Evolutionary conservation across 2,329 filamentous ascomycete species (phyloP).

Genomic region (Davidsoniella virescens): DNA sequence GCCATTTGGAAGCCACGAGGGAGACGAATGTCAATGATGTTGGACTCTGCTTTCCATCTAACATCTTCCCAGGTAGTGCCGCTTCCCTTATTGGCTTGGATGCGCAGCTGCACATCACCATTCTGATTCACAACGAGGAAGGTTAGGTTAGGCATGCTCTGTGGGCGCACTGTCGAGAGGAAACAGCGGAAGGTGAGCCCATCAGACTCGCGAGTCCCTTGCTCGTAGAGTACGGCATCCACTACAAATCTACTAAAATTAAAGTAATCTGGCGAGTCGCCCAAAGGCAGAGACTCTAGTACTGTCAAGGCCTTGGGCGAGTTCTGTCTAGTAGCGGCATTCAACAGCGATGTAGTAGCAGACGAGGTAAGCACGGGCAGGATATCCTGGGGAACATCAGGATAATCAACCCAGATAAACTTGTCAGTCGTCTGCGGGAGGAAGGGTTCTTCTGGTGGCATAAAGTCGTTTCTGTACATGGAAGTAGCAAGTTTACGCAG

Average conservation of each 20-base stretch:
- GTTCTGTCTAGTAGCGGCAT: slow-evolving; percentile 29
- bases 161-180: slow-evolving; percentile 56
- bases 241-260: slow-evolving; percentile 66
- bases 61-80: slow-evolving; percentile 71
- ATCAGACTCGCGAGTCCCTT: slow-evolving; percentile 46
- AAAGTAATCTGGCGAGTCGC: slow-evolving; percentile 59
- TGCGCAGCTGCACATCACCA: slow-evolving; percentile 55
- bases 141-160: slow-evolving; percentile 51
- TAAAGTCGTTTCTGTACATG: slow-evolving; percentile 68
- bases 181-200: slow-evolving; percentile 56
- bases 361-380: slow-evolving; percentile 44
- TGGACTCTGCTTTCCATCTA: slow-evolving; percentile 55
- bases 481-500: slow-evolving; percentile 62
- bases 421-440: slow-evolving; percentile 68
- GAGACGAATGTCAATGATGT: slow-evolving; percentile 50
- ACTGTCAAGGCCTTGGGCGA: slow-evolving; percentile 30
- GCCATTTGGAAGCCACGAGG: slow-evolving; percentile 61
- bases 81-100: slow-evolving; percentile 50
- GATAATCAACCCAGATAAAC: slow-evolving; percentile 67
- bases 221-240: slow-evolving; percentile 58
- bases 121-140: slow-evolving; percentile 68
- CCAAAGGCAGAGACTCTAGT: slow-evolving; percentile 55
- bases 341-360: slow-evolving; percentile 26
- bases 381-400: slow-evolving; percentile 54
- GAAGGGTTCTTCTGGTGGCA: slow-evolving; percentile 52